Evolutionary conservation across 1,139 yeast genomes (phyloP).

Genomic region (Chernovozyma aurita): DNA sequence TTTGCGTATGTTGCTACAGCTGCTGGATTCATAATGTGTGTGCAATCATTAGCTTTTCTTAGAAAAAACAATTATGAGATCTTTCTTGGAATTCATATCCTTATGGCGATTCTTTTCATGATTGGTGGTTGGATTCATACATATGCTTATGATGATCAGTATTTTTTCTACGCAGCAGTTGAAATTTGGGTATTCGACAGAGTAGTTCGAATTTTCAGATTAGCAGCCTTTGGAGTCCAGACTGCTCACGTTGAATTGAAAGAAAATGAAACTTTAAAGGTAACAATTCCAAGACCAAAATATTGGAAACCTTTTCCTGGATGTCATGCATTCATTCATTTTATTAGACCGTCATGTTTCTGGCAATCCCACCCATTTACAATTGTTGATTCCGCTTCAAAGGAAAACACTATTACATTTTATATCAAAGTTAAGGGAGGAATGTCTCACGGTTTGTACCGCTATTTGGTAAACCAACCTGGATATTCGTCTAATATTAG

Average conservation of each 20-base stretch:
- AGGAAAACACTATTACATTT: slow-evolving; percentile 25
- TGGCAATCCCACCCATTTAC: slow-evolving; percentile 62
- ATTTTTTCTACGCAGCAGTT: slow-evolving; percentile 47
- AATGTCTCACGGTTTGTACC: slow-evolving; percentile 36
- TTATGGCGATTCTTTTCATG: slow-evolving; percentile 52
- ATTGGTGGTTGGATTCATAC: slow-evolving; percentile 61
- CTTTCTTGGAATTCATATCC: slow-evolving; percentile 56
- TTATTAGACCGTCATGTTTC: slow-evolving; percentile 38
- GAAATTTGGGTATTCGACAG: slow-evolving; percentile 68
- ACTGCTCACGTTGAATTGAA: slow-evolving; percentile 46
- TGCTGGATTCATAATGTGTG: slow-evolving; percentile 33
- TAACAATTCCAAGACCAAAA: slow-evolving; percentile 29
- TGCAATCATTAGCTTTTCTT: slow-evolving; percentile 47
- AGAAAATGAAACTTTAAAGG: slow-evolving; percentile 42
- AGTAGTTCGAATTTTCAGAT: slow-evolving; percentile 44
- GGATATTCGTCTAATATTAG: slow-evolving; percentile 31
- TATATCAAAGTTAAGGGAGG: slow-evolving; percentile 43
- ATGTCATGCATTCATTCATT: slow-evolving; percentile 36
- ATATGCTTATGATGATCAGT: slow-evolving; percentile 36
- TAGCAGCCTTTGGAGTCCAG: slow-evolving; percentile 45
- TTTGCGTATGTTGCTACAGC: slow-evolving; percentile 55
- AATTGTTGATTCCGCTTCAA: slow-evolving; percentile 32
- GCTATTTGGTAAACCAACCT: slow-evolving; percentile 45
- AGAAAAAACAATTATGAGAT: slow-evolving; percentile 60
- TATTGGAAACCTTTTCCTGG: slow-evolving; percentile 41